Conservation (phyloP, 805 yeast species). For the Zygosaccharomyces lentus region DNA sequence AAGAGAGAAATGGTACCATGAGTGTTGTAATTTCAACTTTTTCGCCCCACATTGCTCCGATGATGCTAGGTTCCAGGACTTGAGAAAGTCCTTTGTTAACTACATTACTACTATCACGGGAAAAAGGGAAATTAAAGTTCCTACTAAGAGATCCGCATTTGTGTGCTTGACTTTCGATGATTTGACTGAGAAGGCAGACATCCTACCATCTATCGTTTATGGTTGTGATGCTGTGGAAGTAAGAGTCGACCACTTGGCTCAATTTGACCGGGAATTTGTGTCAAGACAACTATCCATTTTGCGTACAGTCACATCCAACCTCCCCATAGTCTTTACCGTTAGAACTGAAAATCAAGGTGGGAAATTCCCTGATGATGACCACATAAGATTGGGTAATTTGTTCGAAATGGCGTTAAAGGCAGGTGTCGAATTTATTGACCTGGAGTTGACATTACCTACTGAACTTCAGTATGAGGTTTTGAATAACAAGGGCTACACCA, state of each 20-base stretch:
- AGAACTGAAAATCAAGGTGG: slow-evolving; percentile 84
- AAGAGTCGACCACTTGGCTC: slow-evolving; percentile 65
- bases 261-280: slow-evolving; percentile 51
- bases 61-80: slow-evolving; percentile 48
- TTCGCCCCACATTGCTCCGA: slow-evolving; percentile 68
- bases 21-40: slow-evolving; percentile 73
- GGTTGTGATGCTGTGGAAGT: slow-evolving; percentile 84
- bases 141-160: slow-evolving; percentile 52
- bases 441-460: slow-evolving; percentile 68
- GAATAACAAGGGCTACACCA: slow-evolving; percentile 53
- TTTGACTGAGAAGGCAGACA: slow-evolving; percentile 41
- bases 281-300: slow-evolving; percentile 68
- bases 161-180: slow-evolving; percentile 70
- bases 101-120: slow-evolving; percentile 66
- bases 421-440: slow-evolving; percentile 77
- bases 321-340: slow-evolving; percentile 80
- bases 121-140: slow-evolving; percentile 30
- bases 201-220: slow-evolving; percentile 49
- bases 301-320: slow-evolving; percentile 52
- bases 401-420: slow-evolving; percentile 61
- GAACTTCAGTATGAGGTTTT: slow-evolving; percentile 49
- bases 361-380: slow-evolving; percentile 57
- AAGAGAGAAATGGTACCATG: slow-evolving; percentile 73
- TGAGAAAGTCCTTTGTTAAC: slow-evolving; percentile 55
- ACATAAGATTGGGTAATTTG: slow-evolving; percentile 45